These are phyloP conservation scores for Chara braunii DNA, from an alignment of 139 green algal species.

Conservation along the genomic window DNA sequence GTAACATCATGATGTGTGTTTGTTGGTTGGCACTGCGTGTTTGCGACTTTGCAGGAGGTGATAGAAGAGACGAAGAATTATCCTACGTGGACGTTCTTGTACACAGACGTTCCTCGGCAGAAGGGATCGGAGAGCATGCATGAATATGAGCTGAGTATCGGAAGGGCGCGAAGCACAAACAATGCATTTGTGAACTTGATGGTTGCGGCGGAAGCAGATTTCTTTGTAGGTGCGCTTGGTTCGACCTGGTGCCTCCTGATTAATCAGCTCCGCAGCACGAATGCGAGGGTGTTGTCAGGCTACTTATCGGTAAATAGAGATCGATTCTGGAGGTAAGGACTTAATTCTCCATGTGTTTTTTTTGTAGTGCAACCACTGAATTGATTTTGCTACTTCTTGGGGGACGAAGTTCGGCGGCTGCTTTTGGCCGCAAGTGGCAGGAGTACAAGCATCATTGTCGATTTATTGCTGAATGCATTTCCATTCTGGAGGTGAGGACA, in stretches of 20 bases:
- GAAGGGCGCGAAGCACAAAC: not conserved
- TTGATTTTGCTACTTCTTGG: too few species aligned
- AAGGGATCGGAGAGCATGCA: not conserved
- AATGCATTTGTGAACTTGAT: constrained; percentile 28
- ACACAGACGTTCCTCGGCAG: not conserved
- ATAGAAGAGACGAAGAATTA: not conserved
- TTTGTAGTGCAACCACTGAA: not conserved
- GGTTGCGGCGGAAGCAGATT: constrained; percentile 8
- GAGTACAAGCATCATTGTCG: too few species aligned
- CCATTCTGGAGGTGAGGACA: too few species aligned
- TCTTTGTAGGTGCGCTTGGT: constrained; percentile 13
- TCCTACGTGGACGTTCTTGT: constrained; percentile 10
- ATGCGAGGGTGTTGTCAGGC: not conserved
- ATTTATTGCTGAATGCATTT: too few species aligned
- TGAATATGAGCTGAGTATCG: constrained; percentile 1
- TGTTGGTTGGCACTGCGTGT: too few species aligned
- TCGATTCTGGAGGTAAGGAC: constrained; percentile 3
- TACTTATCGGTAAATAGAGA: constrained; percentile 24
- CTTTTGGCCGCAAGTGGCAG: too few species aligned
- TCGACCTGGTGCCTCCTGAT: constrained; percentile 23
- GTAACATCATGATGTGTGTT: too few species aligned
- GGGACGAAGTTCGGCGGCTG: too few species aligned
- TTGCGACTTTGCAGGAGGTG: constrained; percentile 1
- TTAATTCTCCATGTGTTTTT: not conserved
- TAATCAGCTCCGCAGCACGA: constrained; percentile 11